Percentiles rank a stretch among this genome's conserved stretches.
These are phyloP conservation scores for Blechomonas ayalai DNA, from an alignment of 208 protist genomes.

Conservation along the genomic window DNA sequence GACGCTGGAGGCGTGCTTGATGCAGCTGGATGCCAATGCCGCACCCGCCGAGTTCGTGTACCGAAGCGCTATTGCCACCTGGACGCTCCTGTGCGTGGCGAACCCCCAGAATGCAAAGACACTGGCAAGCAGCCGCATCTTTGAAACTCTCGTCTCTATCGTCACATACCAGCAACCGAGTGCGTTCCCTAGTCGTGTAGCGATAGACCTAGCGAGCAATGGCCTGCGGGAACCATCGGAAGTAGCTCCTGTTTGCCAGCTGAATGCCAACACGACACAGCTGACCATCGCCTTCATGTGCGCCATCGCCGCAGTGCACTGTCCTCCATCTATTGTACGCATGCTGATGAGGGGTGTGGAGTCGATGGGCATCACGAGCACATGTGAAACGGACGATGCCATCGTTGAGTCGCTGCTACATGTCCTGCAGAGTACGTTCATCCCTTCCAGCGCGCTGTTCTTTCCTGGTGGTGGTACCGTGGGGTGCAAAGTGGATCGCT, in stretches of 20 bases:
- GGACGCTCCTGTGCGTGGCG: slow-evolving; percentile 59
- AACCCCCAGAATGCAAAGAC: slow-evolving; percentile 53
- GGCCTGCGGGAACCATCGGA: slow-evolving; percentile 1
- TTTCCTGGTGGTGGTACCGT: slow-evolving; percentile 61
- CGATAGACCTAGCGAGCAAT: not conserved
- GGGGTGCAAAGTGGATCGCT: slow-evolving; percentile 27
- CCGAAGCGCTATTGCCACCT: slow-evolving; percentile 41
- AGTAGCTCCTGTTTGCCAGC: slow-evolving; percentile 17
- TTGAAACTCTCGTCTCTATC: slow-evolving; percentile 48
- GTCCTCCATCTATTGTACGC: slow-evolving; percentile 22
- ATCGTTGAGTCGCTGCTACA: slow-evolving; percentile 70
- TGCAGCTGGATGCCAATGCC: slow-evolving; percentile 42
- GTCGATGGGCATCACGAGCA: slow-evolving; percentile 27
- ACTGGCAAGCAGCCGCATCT: slow-evolving; percentile 34
- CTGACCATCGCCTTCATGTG: slow-evolving; percentile 58
- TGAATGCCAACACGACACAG: slow-evolving; percentile 59
- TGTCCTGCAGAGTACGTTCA: slow-evolving; percentile 30
- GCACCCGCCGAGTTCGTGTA: slow-evolving; percentile 53
- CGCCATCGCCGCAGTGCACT: slow-evolving; percentile 40
- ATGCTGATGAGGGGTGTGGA: slow-evolving; percentile 44
- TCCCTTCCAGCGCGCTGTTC: slow-evolving; percentile 43
- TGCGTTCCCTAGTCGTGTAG: slow-evolving; percentile 32
- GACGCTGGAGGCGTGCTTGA: slow-evolving; percentile 40
- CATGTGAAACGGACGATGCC: slow-evolving; percentile 56
- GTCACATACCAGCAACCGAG: slow-evolving; percentile 47